These are phyloP conservation scores for Naganishia sp. DNA, from an alignment of 1,284 basidiomycete species.

Conservation along the genomic window DNA sequence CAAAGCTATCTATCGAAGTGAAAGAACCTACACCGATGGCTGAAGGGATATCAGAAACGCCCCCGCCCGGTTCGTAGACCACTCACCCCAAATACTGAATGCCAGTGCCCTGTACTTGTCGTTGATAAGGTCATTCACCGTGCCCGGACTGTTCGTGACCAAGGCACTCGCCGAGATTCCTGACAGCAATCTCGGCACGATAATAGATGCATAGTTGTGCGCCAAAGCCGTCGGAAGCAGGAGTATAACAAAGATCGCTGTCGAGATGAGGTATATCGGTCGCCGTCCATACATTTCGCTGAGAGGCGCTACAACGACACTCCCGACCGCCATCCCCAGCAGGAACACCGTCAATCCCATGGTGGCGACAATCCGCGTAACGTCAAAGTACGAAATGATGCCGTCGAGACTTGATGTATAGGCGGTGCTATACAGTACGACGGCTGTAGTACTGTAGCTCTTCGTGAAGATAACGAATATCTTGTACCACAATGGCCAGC, in stretches of 20 bases:
- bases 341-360: constrained; percentile 67
- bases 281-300: constrained; percentile 64
- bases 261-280: constrained; percentile 56
- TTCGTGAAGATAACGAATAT: constrained; percentile 23
- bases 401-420: constrained; percentile 27
- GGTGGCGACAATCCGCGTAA: constrained; percentile 60
- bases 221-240: constrained; percentile 16
- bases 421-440: constrained; percentile 28
- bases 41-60: neutral
- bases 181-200: constrained; percentile 6
- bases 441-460: constrained; percentile 25
- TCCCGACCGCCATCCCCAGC: constrained; percentile 47
- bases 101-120: constrained; percentile 24
- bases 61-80: too few relatives aligned
- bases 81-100: constrained; percentile 29
- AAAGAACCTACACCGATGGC: constrained; percentile 18
- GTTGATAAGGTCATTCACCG: constrained; percentile 25
- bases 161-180: constrained; percentile 10
- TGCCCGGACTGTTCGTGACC: constrained; percentile 19
- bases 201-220: constrained; percentile 11
- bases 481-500: constrained; percentile 23
- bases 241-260: constrained; percentile 36
- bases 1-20: neutral
- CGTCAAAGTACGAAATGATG: constrained; percentile 58
- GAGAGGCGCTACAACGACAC: constrained; percentile 63